These are phyloP conservation scores for Talaromyces marneffei DNA, from an alignment of 2,329 filamentous ascomycete genomes.

Conservation along the genomic window DNA sequence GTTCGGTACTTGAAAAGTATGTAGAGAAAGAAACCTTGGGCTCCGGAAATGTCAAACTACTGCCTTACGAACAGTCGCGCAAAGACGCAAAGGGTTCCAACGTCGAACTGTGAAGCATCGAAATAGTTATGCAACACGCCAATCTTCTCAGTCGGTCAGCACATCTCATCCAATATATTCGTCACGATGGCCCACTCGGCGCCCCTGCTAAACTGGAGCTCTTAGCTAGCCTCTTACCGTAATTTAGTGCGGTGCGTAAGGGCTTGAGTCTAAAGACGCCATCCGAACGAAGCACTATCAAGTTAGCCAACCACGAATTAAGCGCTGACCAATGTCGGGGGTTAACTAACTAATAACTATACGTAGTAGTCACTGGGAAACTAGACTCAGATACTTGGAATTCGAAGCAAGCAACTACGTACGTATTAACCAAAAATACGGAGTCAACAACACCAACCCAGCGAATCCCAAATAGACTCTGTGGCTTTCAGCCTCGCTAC, in stretches of 20 bases:
- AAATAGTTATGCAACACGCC: neutral
- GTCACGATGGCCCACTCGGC: neutral
- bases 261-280: conserved; percentile 3
- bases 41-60: neutral
- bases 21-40: neutral
- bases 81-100: neutral
- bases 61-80: neutral
- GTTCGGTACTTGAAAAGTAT: too few relatives aligned
- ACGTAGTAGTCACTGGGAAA: neutral
- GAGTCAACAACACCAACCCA: neutral
- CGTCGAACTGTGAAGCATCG: neutral
- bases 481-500: conserved; percentile 2
- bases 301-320: neutral
- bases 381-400: neutral
- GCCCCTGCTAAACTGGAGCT: neutral
- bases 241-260: neutral
- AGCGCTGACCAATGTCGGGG: neutral
- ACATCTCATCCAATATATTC: conserved; percentile 2
- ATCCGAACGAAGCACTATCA: neutral
- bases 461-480: neutral
- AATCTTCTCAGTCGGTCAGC: neutral
- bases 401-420: neutral
- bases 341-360: too few relatives aligned
- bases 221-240: neutral
- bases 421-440: neutral